A percentile compares a stretch with the other conserved stretches of the same genome.
Evolutionary conservation across 2,329 filamentous ascomycete species (phyloP).

Genomic region (Blastomyces parvus): DNA sequence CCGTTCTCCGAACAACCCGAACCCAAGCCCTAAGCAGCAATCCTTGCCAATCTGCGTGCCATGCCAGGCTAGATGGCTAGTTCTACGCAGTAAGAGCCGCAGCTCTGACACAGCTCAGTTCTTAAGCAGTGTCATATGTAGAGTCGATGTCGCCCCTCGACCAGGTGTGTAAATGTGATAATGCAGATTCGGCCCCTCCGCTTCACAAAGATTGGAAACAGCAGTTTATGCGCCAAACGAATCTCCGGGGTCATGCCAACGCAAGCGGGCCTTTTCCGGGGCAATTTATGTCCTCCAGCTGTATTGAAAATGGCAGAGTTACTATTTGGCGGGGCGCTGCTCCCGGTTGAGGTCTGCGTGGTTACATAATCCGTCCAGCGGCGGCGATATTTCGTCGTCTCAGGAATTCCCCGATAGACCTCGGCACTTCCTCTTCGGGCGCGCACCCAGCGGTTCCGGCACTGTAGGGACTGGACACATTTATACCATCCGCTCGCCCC

Average conservation of each 20-base stretch:
- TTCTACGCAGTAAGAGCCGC: not conserved
- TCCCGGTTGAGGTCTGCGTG: not conserved
- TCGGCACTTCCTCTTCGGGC: constrained; percentile 7
- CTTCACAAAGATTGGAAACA: not conserved
- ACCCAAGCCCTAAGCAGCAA: not conserved
- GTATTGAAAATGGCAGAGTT: too few species aligned
- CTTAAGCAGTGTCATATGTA: not conserved
- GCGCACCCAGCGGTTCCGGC: not conserved
- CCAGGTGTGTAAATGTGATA: not conserved
- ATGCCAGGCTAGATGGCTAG: not conserved
- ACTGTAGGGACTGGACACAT: not conserved
- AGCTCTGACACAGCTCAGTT: not conserved
- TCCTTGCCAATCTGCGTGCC: not conserved
- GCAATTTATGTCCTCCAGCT: not conserved
- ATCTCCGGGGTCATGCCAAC: not conserved
- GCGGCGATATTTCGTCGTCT: not conserved
- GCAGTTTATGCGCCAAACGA: not conserved
- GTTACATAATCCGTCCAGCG: constrained; percentile 3
- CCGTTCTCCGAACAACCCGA: not conserved
- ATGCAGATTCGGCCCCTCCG: not conserved
- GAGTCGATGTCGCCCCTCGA: not conserved
- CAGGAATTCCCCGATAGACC: not conserved
- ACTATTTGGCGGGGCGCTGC: not conserved
- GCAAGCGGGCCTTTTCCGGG: not conserved
- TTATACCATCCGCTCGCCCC: not conserved